These are phyloP conservation scores for Globisporangium megalacanthum DNA, from an alignment of 352 stramenopile genomes.

Conservation along the genomic window DNA sequence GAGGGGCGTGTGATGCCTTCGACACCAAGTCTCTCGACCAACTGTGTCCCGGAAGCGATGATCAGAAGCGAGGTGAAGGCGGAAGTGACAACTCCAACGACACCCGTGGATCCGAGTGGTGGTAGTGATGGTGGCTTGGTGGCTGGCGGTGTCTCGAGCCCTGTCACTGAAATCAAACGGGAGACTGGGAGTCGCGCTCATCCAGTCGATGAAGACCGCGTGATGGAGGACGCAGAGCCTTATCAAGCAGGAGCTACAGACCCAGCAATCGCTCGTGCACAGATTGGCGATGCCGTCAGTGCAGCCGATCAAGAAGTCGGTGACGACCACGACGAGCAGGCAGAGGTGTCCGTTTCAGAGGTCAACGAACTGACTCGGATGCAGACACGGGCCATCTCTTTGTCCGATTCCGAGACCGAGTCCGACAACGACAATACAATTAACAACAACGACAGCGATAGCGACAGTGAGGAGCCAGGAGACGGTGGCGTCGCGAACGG, in stretches of 20 bases:
- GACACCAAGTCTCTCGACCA: too few species aligned
- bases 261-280: neutral
- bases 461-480: slow-evolving; percentile 1
- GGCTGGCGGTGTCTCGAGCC: too few species aligned
- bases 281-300: neutral
- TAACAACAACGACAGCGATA: slow-evolving; percentile 2
- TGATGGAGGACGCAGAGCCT: neutral
- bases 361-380: neutral
- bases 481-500: slow-evolving; percentile 23
- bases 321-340: neutral
- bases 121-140: too few species aligned
- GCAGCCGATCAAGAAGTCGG: neutral
- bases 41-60: too few species aligned
- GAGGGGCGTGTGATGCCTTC: neutral
- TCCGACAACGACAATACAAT: slow-evolving; percentile 13
- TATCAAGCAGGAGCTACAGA: neutral
- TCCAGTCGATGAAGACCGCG: too few species aligned
- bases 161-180: too few species aligned
- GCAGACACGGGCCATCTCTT: slow-evolving; percentile 9
- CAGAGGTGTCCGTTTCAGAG: neutral
- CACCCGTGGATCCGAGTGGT: too few species aligned
- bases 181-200: too few species aligned
- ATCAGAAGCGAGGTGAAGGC: too few species aligned
- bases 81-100: too few species aligned
- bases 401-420: slow-evolving; percentile 27